Base-by-base conservation (phyloP, 2,329 filamentous ascomycete species). In the Orbilia javanica region DNA sequence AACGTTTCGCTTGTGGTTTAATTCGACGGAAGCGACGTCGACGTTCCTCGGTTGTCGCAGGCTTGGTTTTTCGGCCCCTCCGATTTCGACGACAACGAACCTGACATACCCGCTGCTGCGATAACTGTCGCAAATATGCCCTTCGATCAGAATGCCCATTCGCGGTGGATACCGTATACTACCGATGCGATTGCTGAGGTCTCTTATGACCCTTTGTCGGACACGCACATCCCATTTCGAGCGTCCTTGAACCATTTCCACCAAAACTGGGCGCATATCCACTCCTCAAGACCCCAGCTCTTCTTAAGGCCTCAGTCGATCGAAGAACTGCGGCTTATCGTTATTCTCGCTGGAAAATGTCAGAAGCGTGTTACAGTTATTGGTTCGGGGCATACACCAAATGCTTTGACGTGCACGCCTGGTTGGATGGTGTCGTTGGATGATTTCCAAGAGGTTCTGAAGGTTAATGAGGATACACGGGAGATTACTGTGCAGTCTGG, bases 221-320 rank as follows among this genome's bases (percentile, higher is more conserved):
- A 79, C 31, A 80, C 68, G 1, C 80, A 82, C 34, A 81, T 96
- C 44, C 90, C 93, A 50, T 97, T 98, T 86, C 92, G 91, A 83
- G 92, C 93, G 4, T 88, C 87, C 73, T 86, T 88, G 76, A 86
- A 89, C 66, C 90, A 98, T 84, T 85, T 90, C 60, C 96, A 98
- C 86, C 91, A 91, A 82, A 99, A 96, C 20, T 99, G 96, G 96
- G 96, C 96, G 44, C 91, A 91, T 83, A 98, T 96, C 62, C 97
- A 96, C 86, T 91, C 92, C 82, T 96, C 92, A 63, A 89, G 90
- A 18, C 96, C 96, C 1, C 94, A 97, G 86, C 90, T 98, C 74
- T 97, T 95, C 85, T 90, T 98, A 81, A 92, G 92, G 82, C 96
- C 96, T 1, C 88, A 92, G 82, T 91, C 90, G 0, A 86, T 96